Percentiles rank a stretch among this genome's conserved stretches.
Evolutionary conservation across 495 filamentous ascomycete species (phyloP).

Genomic region (Trichocladium uniseriatum): DNA sequence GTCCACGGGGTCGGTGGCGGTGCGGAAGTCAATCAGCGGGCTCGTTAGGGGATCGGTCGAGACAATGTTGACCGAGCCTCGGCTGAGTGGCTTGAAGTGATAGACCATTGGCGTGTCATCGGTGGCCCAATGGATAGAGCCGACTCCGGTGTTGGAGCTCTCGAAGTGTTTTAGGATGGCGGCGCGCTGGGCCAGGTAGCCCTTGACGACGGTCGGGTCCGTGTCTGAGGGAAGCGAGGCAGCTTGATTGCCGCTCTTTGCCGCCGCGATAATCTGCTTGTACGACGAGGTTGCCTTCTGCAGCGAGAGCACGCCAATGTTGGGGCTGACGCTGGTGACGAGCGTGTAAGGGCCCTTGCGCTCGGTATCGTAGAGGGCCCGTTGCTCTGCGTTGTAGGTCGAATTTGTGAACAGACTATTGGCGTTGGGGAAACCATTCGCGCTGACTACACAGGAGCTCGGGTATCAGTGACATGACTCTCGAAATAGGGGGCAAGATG

Average conservation of each 20-base stretch:
- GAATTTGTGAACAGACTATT: too few species aligned
- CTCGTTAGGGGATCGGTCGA: constrained; percentile 27
- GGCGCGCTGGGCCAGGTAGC: constrained; percentile 26
- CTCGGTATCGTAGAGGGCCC: constrained; percentile 31
- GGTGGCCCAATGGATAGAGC: constrained; percentile 30
- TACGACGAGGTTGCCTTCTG: constrained; percentile 22
- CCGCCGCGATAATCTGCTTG: constrained; percentile 23
- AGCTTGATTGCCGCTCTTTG: constrained; percentile 23
- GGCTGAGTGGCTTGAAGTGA: constrained; percentile 32
- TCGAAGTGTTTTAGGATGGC: constrained; percentile 22
- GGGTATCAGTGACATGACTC: too few species aligned
- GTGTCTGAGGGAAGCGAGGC: constrained; percentile 27
- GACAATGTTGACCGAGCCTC: constrained; percentile 34
- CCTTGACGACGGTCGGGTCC: constrained; percentile 30
- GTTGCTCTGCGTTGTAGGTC: constrained; percentile 36
- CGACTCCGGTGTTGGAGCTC: constrained; percentile 16
- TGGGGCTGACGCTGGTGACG: constrained; percentile 27
- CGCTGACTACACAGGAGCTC: too few species aligned
- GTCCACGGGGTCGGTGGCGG: constrained; percentile 30
- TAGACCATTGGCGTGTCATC: constrained; percentile 24
- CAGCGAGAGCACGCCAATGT: too few species aligned
- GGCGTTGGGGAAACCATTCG: too few species aligned
- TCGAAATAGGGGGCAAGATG: too few species aligned
- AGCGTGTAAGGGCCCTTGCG: constrained; percentile 28
- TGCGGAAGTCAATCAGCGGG: constrained; percentile 28